A percentile compares a stretch with the other conserved stretches of the same genome.
These are phyloP conservation scores for Colletotrichum limetticola DNA, from an alignment of 2,329 filamentous ascomycete genomes.

Conservation along the genomic window DNA sequence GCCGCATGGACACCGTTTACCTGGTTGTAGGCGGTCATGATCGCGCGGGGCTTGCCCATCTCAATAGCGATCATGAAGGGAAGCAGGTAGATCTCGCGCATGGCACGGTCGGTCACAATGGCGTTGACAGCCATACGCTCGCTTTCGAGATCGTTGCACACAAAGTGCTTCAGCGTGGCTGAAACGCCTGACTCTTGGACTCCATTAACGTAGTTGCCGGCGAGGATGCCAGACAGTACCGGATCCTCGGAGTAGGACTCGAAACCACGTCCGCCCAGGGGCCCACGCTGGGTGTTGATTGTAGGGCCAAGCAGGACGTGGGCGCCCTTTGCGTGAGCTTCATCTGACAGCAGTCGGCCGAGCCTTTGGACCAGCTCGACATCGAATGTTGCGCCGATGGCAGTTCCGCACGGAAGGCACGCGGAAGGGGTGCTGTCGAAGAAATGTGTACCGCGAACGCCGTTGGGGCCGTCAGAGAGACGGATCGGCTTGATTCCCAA, in stretches of 20 bases:
- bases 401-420: slow-evolving; percentile 69
- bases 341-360: slow-evolving; percentile 61
- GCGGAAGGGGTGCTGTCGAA: slow-evolving; percentile 71
- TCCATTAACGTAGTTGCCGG: slow-evolving; percentile 63
- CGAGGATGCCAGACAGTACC: slow-evolving; percentile 64
- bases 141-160: slow-evolving; percentile 71
- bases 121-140: slow-evolving; percentile 65
- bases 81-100: slow-evolving; percentile 68
- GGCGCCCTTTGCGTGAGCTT: slow-evolving; percentile 65
- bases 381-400: slow-evolving; percentile 68
- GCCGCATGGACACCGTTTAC: slow-evolving; percentile 43
- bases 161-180: slow-evolving; percentile 69
- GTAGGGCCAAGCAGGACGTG: slow-evolving; percentile 70
- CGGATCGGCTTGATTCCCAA: slow-evolving; percentile 30
- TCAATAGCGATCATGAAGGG: slow-evolving; percentile 68
- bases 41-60: slow-evolving; percentile 59
- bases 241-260: slow-evolving; percentile 70
- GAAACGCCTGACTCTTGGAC: slow-evolving; percentile 66
- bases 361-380: slow-evolving; percentile 60
- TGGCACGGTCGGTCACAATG: slow-evolving; percentile 63
- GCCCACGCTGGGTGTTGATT: slow-evolving; percentile 70
- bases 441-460: slow-evolving; percentile 72
- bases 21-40: slow-evolving; percentile 67
- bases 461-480: slow-evolving; percentile 39
- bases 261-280: slow-evolving; percentile 68